Percentiles rank a stretch among this genome's conserved stretches.
phyloP scores from a whole-genome alignment of 208 protist genomes.

The Leptomonas pyrrhocoris region DNA sequence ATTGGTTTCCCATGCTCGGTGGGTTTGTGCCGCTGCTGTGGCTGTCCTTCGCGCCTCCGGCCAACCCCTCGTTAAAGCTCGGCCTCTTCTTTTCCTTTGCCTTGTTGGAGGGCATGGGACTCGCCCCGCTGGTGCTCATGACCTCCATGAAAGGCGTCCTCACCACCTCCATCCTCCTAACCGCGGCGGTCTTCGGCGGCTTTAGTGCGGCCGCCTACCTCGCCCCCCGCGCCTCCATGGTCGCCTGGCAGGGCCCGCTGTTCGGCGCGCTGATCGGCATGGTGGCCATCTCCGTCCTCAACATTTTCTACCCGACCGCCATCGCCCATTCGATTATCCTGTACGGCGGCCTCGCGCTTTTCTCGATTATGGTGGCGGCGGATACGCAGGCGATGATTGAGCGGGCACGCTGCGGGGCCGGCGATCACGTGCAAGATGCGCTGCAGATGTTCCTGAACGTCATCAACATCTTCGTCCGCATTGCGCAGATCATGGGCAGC shows the following conservation, averaged over 20 bases:
- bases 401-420: conserved; percentile 77
- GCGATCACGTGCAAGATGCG: conserved; percentile 85
- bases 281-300: conserved; percentile 80
- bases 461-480: conserved; percentile 90
- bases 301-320: conserved; percentile 87
- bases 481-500: conserved; percentile 83
- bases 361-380: conserved; percentile 78
- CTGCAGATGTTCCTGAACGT: conserved; percentile 87
- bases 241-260: conserved; percentile 86
- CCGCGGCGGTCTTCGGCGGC: conserved; percentile 81
- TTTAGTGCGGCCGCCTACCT: conserved; percentile 88
- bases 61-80: conserved; percentile 73
- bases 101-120: conserved; percentile 81
- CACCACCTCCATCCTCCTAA: conserved; percentile 78
- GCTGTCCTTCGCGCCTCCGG: conserved; percentile 79
- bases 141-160: conserved; percentile 84
- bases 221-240: conserved; percentile 72
- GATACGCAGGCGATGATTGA: conserved; percentile 93
- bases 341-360: conserved; percentile 88
- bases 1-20: conserved; percentile 83
- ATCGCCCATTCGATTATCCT: conserved; percentile 86
- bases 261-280: conserved; percentile 87
- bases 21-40: conserved; percentile 87
- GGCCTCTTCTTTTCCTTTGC: conserved; percentile 83
- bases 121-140: conserved; percentile 77